phyloP scores from a whole-genome alignment of 768 basidiomycete genomes.

The Russula abietina region DNA sequence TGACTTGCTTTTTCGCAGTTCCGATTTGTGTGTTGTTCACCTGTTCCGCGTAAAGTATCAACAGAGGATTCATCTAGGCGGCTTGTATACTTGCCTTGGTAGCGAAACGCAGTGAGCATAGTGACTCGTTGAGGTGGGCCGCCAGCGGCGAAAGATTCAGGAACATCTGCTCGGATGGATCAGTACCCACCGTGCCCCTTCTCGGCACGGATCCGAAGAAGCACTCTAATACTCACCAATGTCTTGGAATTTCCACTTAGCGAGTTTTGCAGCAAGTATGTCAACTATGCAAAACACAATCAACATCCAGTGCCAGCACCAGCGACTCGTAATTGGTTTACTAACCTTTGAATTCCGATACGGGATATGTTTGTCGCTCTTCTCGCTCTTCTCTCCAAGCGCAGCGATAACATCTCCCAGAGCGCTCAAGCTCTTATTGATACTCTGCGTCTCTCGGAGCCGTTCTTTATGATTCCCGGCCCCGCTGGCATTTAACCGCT shows the following conservation, averaged over 20 bases:
- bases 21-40: constrained; percentile 91
- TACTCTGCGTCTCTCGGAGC: constrained; percentile 85
- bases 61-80: background rate
- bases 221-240: constrained; percentile 46
- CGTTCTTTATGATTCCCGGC: constrained; percentile 73
- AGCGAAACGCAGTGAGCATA: constrained; percentile 87
- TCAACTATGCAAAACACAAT: constrained; percentile 46
- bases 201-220: background rate
- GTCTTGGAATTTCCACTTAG: constrained; percentile 89
- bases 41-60: constrained; percentile 35
- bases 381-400: constrained; percentile 70
- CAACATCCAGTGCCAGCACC: background rate
- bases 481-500: constrained; percentile 75
- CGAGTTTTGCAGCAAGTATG: constrained; percentile 88
- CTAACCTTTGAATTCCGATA: constrained; percentile 88
- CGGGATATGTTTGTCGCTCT: constrained; percentile 79
- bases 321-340: constrained; percentile 19
- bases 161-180: constrained; percentile 57
- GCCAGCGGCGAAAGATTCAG: constrained; percentile 87
- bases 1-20: constrained; percentile 61
- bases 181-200: constrained; percentile 4
- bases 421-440: constrained; percentile 88
- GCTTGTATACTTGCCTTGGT: constrained; percentile 61
- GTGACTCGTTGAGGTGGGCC: constrained; percentile 76
- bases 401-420: constrained; percentile 92